Percentiles rank a stretch among this genome's conserved stretches.
Conservation (phyloP, 2,329 filamentous ascomycete species). For the Orbilia ellipsospora region DNA sequence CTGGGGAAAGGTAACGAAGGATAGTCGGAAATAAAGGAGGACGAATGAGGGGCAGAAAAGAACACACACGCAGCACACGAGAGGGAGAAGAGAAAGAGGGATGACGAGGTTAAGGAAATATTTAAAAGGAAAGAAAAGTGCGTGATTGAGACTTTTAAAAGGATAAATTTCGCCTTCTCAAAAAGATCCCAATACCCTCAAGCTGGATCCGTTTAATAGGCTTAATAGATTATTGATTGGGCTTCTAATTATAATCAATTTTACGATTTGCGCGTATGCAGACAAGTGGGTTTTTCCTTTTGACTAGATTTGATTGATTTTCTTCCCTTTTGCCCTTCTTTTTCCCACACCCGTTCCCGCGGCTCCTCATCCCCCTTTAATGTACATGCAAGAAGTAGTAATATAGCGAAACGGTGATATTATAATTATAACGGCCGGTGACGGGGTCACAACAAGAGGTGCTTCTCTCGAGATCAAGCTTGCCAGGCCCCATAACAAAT, state of each 20-base stretch:
- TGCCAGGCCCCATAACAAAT: constrained; percentile 22
- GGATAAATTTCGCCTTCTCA: constrained; percentile 10
- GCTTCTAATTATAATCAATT: constrained; percentile 56
- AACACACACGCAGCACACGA: constrained; percentile 8
- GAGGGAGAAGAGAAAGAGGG: constrained; percentile 25
- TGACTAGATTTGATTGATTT: constrained; percentile 22
- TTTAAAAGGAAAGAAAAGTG: constrained; percentile 18
- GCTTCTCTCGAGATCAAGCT: neutral
- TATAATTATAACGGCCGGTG: constrained; percentile 40
- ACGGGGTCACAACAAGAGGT: constrained; percentile 12
- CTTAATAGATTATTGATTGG: constrained; percentile 20
- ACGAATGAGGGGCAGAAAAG: constrained; percentile 30
- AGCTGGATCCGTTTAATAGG: constrained; percentile 39
- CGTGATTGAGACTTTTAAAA: constrained; percentile 53
- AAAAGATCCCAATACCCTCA: constrained; percentile 12
- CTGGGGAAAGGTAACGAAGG: constrained; percentile 30
- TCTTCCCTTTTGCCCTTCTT: neutral
- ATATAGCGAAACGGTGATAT: constrained; percentile 51
- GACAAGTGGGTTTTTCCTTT: constrained; percentile 22
- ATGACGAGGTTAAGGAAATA: constrained; percentile 15
- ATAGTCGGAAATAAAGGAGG: constrained; percentile 17
- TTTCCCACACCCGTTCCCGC: constrained; percentile 34
- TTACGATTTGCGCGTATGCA: constrained; percentile 54
- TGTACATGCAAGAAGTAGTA: constrained; percentile 39
- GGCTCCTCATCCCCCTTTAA: constrained; percentile 50